Evolutionary conservation across 2,329 filamentous ascomycete species (phyloP), one percentile per base, ranked within the genome.

Genomic region (Blastomyces silverae): DNA sequence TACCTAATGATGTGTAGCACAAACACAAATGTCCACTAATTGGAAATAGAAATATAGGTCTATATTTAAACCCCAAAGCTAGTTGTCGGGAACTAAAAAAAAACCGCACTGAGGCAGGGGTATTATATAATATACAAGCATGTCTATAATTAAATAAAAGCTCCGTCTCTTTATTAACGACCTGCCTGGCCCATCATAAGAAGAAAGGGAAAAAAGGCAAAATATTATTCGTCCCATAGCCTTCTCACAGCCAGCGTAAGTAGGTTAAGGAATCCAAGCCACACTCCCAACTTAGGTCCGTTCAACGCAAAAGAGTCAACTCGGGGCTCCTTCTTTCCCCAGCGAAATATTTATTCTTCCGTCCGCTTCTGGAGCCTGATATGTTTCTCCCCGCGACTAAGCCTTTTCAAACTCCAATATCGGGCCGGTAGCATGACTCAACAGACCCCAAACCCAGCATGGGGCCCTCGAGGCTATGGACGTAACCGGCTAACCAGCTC

Each of bases 91-190:
- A 31, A 4, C 28, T 31, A 31, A 31, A 31, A 31, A 31, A 31
- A 31, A 31, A 2, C n/a, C n/a, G n/a, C n/a, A n/a, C n/a, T n/a
- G n/a, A n/a, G n/a, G n/a, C n/a, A n/a, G n/a, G n/a, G n/a, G n/a
- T 2, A 31, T 4, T 4, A 31, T 4, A 31, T 4, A 53, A 28
- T 53, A 28, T 28, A 28, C 48, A 25, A 10, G 48, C 25, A 28
- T 53, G 50, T 53, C 25, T 31, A 53, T 53, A 53, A 31, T 31
- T 53, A 53, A 53, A 28, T 53, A 31, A 53, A 53, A 17, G 25
- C 50, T 28, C 50, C 50, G 50, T 53, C 50, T 4, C 11, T 52
- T 22, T 15, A n/a, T 15, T 28, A 15, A 52, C 22, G 6, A 28
- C 25, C 8, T 13, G 6, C 13, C 25, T 31, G 15, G 10, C 50